Evolutionary conservation across 148 eudicot species (phyloP).

Genomic region (Rhododendron molle): DNA sequence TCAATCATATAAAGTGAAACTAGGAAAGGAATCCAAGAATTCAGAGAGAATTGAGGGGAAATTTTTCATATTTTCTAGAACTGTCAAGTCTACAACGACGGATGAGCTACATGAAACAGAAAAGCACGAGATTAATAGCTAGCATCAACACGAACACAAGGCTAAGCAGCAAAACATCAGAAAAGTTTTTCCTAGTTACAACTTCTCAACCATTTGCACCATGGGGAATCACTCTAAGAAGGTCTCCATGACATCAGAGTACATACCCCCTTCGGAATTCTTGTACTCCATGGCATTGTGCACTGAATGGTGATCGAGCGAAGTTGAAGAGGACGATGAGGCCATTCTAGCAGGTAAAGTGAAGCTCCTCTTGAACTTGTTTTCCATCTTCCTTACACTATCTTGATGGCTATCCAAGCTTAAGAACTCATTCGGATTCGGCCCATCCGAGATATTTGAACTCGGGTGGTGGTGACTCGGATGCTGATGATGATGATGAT

Average conservation of each 20-base stretch:
- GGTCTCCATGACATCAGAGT: slow-evolving; percentile 89
- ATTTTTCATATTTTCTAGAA: slow-evolving; percentile 18
- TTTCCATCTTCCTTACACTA: slow-evolving; percentile 59
- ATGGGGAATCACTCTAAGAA: slow-evolving; percentile 45
- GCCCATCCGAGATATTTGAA: slow-evolving; percentile 8
- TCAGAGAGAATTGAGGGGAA: background rate
- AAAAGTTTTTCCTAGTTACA: slow-evolving; percentile 36
- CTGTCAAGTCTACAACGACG: slow-evolving; percentile 16
- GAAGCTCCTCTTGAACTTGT: slow-evolving; percentile 81
- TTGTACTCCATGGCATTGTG: slow-evolving; percentile 52
- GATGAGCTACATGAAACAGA: slow-evolving; percentile 2
- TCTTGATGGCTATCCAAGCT: slow-evolving; percentile 64
- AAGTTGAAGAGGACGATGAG: slow-evolving; percentile 73
- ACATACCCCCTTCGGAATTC: slow-evolving; percentile 62
- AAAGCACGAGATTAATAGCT: slow-evolving; percentile 11
- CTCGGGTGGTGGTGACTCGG: background rate
- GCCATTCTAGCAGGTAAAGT: slow-evolving; percentile 83
- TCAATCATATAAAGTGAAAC: background rate
- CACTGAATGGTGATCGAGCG: slow-evolving; percentile 59
- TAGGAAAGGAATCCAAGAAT: slow-evolving; percentile 4
- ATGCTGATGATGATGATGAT: slow-evolving; percentile 8
- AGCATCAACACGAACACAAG: slow-evolving; percentile 9
- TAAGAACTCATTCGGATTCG: slow-evolving; percentile 63
- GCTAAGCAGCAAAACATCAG: slow-evolving; percentile 16
- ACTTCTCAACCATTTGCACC: slow-evolving; percentile 1